Evolutionary conservation across 2,329 filamentous ascomycete species (phyloP).

Genomic region (Hirsutella minnesotensis): DNA sequence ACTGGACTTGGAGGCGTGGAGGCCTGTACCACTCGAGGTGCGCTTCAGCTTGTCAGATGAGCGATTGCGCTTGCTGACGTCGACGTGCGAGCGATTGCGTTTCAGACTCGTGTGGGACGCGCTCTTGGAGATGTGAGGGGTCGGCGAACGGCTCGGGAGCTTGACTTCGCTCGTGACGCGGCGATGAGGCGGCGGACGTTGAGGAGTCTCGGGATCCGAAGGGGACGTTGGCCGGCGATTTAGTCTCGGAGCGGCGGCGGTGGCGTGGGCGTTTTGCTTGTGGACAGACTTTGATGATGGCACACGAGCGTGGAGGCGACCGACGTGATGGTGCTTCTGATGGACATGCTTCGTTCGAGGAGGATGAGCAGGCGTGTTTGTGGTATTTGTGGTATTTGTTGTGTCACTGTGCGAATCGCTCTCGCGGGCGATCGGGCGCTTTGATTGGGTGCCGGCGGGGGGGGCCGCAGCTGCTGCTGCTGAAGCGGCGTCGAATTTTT

Average conservation of each 20-base stretch:
- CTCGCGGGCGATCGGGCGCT: slow-evolving; percentile 30
- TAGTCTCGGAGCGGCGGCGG: slow-evolving; percentile 20
- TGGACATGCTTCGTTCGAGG: slow-evolving; percentile 19
- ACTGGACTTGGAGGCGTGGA: slow-evolving; percentile 25
- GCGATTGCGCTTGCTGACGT: slow-evolving; percentile 39
- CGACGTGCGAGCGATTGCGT: slow-evolving; percentile 48
- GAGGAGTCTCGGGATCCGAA: slow-evolving; percentile 12
- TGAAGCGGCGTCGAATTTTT: slow-evolving; percentile 1
- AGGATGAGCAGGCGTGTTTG: slow-evolving; percentile 12
- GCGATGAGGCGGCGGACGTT: slow-evolving; percentile 27
- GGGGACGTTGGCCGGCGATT: slow-evolving; percentile 32
- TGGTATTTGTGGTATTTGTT: slow-evolving; percentile 13
- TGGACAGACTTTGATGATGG: slow-evolving; percentile 38
- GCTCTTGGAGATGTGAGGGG: slow-evolving; percentile 39
- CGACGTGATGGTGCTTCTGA: slow-evolving; percentile 23
- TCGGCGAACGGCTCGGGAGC: slow-evolving; percentile 31
- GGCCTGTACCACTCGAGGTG: slow-evolving; percentile 36
- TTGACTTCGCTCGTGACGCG: slow-evolving; percentile 39
- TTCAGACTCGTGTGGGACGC: slow-evolving; percentile 42
- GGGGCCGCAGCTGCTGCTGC: slow-evolving; percentile 1
- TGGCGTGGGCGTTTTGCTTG: slow-evolving; percentile 22
- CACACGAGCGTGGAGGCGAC: slow-evolving; percentile 38
- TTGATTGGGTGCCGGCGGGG: slow-evolving; percentile 34
- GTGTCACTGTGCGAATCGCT: slow-evolving; percentile 22
- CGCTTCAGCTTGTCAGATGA: slow-evolving; percentile 41